phyloP scores from a whole-genome alignment of 2,329 filamentous ascomycete genomes.

The Chaetomiaceae sp. region DNA sequence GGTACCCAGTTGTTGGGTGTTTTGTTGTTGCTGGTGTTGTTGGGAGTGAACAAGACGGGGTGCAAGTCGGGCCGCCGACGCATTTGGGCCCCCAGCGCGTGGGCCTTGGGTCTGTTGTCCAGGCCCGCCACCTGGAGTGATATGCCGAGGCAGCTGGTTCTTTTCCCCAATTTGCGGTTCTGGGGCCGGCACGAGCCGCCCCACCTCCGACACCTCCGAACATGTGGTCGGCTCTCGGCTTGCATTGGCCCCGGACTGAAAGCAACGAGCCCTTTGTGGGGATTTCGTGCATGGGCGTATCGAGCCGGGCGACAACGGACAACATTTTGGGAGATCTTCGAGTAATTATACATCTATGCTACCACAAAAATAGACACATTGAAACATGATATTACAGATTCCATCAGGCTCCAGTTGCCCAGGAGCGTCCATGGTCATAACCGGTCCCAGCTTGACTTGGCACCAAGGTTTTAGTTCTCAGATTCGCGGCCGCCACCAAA shows the following conservation, averaged over 20 bases:
- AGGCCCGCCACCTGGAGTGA: neutral
- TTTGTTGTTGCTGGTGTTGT: neutral
- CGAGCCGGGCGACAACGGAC: too few relatives aligned
- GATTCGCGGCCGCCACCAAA: neutral
- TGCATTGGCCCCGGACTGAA: neutral
- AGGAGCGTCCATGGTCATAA: too few relatives aligned
- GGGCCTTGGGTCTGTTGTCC: neutral
- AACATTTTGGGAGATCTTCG: too few relatives aligned
- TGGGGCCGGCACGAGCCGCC: constrained; percentile 1
- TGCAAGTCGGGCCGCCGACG: neutral
- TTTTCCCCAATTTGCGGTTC: constrained; percentile 1
- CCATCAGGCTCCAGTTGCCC: too few relatives aligned
- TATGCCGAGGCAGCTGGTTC: constrained; percentile 17
- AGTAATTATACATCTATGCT: constrained; percentile 3
- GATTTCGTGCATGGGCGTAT: too few relatives aligned
- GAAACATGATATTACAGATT: neutral
- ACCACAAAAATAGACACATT: neutral
- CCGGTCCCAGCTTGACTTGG: too few relatives aligned
- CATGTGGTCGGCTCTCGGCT: constrained; percentile 6
- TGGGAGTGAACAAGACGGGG: neutral
- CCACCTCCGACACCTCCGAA: constrained; percentile 2
- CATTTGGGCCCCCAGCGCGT: too few relatives aligned
- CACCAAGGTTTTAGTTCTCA: neutral
- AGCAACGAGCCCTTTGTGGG: too few relatives aligned
- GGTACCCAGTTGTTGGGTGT: too few relatives aligned